phyloP scores from a whole-genome alignment of 1,139 yeast species.

The Kurtzmaniella quercitrusa region DNA sequence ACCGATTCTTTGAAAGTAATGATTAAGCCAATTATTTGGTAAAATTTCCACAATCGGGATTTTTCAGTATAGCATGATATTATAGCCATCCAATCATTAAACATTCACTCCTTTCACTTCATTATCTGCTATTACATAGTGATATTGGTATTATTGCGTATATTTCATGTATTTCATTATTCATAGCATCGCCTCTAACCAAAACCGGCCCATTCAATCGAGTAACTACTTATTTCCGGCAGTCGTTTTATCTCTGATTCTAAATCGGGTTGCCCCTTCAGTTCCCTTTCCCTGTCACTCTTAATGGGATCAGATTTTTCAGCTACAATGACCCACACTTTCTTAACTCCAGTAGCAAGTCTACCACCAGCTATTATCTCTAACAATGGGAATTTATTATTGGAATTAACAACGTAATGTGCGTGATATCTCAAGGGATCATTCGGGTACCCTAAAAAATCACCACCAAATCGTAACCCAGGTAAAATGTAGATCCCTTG shows the following conservation, averaged over 20 bases:
- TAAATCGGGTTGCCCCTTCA: slow-evolving; percentile 6
- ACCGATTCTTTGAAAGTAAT: too few species aligned
- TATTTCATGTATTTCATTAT: neutral
- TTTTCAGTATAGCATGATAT: too few species aligned
- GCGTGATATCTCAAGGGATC: slow-evolving; percentile 91
- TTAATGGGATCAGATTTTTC: slow-evolving; percentile 14
- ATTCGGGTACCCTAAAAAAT: slow-evolving; percentile 87
- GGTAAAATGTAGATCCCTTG: slow-evolving; percentile 63
- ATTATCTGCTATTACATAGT: too few species aligned
- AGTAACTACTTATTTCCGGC: slow-evolving; percentile 37
- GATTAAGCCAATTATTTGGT: too few species aligned
- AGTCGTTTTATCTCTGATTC: slow-evolving; percentile 7
- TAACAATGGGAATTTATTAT: slow-evolving; percentile 44
- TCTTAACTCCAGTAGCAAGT: slow-evolving; percentile 88
- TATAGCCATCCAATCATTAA: too few species aligned
- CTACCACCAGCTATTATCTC: slow-evolving; percentile 80
- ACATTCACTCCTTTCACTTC: too few species aligned
- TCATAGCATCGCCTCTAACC: slow-evolving; percentile 31
- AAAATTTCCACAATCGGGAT: too few species aligned
- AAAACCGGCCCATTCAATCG: slow-evolving; percentile 82
- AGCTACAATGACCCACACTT: slow-evolving; percentile 70
- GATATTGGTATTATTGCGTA: too few species aligned
- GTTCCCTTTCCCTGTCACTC: slow-evolving; percentile 3
- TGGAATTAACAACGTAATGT: slow-evolving; percentile 67
- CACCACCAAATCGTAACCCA: slow-evolving; percentile 88